A percentile compares a stretch with the other conserved stretches of the same genome.
Evolutionary conservation across 1,139 yeast species (phyloP).

Genomic region (Candida frijolesensis): DNA sequence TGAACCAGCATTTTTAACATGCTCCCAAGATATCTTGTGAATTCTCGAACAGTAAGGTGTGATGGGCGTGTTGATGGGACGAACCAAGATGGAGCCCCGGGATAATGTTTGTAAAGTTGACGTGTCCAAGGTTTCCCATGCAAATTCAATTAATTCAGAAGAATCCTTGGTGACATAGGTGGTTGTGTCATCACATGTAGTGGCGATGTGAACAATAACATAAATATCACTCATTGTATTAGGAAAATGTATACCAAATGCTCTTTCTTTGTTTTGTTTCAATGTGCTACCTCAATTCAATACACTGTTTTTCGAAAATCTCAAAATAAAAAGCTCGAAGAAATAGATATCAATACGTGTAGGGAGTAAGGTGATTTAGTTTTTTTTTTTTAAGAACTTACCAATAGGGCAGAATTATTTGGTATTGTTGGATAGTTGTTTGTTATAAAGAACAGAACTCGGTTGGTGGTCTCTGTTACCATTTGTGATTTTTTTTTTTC

Average conservation of each 20-base stretch:
- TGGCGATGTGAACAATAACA: slow-evolving; percentile 62
- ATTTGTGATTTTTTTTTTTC: not conserved
- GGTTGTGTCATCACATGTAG: slow-evolving; percentile 70
- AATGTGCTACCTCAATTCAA: not conserved
- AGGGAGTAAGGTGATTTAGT: too few relatives aligned
- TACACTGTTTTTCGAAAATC: not conserved
- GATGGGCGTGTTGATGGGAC: slow-evolving; percentile 69
- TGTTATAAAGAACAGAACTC: too few relatives aligned
- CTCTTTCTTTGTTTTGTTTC: too few relatives aligned
- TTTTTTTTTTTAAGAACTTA: too few relatives aligned
- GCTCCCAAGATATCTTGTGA: slow-evolving; percentile 64
- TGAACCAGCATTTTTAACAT: slow-evolving; percentile 53
- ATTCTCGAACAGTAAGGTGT: slow-evolving; percentile 60
- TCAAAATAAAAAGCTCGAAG: too few relatives aligned
- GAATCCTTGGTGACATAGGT: slow-evolving; percentile 62
- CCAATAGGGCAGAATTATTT: too few relatives aligned
- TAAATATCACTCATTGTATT: slow-evolving; percentile 55
- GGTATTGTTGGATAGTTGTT: too few relatives aligned
- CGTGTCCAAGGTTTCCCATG: slow-evolving; percentile 58
- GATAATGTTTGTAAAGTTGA: slow-evolving; percentile 35
- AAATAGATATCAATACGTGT: too few relatives aligned
- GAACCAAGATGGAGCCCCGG: slow-evolving; percentile 50
- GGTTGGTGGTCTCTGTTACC: not conserved
- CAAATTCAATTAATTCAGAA: slow-evolving; percentile 65
- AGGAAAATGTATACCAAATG: not conserved